Base-by-base conservation (phyloP, 371 early-diverging fungal genomes). In the Rhizopus microsporus region DNA sequence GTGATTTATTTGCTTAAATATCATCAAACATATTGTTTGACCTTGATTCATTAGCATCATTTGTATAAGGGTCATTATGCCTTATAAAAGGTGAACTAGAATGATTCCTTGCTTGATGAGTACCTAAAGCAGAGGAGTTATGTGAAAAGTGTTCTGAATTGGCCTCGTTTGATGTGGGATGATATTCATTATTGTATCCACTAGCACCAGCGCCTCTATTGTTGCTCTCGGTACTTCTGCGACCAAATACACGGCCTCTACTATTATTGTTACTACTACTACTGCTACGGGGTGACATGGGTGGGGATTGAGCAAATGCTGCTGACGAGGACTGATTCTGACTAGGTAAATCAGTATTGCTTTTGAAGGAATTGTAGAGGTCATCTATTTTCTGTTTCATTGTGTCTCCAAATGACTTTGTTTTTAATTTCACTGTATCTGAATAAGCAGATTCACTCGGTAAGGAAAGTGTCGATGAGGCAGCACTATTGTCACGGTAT, bases 191-290 rank as follows among this genome's bases (percentile, higher is more conserved):
- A n/a, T 17, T 46, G 12, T 56, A 16, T 15, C 30, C n/a, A n/a
- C n/a, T n/a, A n/a, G n/a, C n/a, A n/a, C n/a, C 17, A 37, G 17
- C 47, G 31, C 46, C 42, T 7, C 46, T 46, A 35, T 51, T 43
- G 9, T 55, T 64, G 17, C 51, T 48, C 17, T 38, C 52, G 38
- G 43, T 59, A 3, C 45, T 37, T 46, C 56, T 42, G 15, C 71
- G 63, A 13, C 76, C 76, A 64, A 76, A 57, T 3, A 72, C 61
- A 40, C 74, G 68, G 3, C 73, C 65, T 3, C 46, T 39, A 17
- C 46, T 52, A 13, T 29, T 16, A 40, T 47, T 50, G 23, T 23
- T 23, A 23, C 23, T 23, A 23, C 23, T 23, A 34, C 17, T 16
- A 5, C 34, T 10, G 16, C 16, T 47, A 37, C 15, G 12, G 9